Base-by-base conservation (phyloP, 192 early-diverging fungal species). In the Coemansia sp. region DNA sequence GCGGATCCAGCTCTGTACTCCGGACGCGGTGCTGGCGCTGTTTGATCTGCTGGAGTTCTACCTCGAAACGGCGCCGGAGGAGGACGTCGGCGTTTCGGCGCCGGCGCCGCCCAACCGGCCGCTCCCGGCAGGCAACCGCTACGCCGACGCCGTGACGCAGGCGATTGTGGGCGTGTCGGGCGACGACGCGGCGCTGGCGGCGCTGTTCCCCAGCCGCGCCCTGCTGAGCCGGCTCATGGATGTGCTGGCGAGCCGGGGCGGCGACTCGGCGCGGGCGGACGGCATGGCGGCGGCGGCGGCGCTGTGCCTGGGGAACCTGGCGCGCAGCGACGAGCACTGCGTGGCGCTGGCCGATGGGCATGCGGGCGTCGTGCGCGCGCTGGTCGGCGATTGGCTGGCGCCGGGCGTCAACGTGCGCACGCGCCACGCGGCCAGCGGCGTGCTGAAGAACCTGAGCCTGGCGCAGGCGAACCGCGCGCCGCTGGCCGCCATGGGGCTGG, bases 261-360 rank as follows among this genome's bases (percentile, higher is more conserved):
- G 28, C 35, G 38, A 50, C 16, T 18, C 48, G 18, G 28, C 37
- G 12, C 64, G 41, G 14, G 34, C 59, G 5, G 65, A 66, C 25
- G 59, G 48, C 12, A 64, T 75, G 77, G 77, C 73, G 2, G 69
- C 79, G 0, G 71, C 75, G 4, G 88, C 89, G 1, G 86, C 84
- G 1, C 82, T 90, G 60, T 86, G 84, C 16, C 59, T 92, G 47
- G 90, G 89, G 39, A 92, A 92, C 58, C 70, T 92, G 48, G 90
- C 90, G 37, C 77, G 90, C 61, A 86, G 84, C 59, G 90, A 92
- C 66, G 69, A 64, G 7, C 84, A 90, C 65, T 92, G 90, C 69
- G 65, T 73, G 58, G 79, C 75, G 36, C 70, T 92, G 50, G 88
- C 88, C 2, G 73, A 79, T n/a, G 72, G 84, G 70, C 78, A 86